Conservation (phyloP, 2,329 filamentous ascomycete species). For the Orbilia blumenaviensis region DNA sequence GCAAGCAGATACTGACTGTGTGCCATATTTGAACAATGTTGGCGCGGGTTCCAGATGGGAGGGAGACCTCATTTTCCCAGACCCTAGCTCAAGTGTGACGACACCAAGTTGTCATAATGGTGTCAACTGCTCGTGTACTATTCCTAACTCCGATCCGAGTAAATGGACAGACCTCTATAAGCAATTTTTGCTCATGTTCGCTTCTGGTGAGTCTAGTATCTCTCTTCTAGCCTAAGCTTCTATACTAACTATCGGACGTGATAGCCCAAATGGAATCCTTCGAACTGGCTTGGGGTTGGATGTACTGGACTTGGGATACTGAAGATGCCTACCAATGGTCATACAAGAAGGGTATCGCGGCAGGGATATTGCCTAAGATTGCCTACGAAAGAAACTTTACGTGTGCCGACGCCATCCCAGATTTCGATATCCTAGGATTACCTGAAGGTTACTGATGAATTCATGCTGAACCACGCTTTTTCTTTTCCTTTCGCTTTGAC, state of each 20-base stretch:
- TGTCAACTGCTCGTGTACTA: constrained; percentile 74
- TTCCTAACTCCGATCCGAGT: constrained; percentile 77
- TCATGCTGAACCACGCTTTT: background rate
- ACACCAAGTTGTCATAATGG: constrained; percentile 77
- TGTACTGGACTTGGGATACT: constrained; percentile 99
- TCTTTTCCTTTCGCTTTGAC: constrained; percentile 9
- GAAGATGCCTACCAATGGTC: constrained; percentile 90
- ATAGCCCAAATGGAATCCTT: constrained; percentile 91
- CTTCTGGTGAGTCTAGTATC: constrained; percentile 66
- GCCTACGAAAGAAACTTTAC: constrained; percentile 76
- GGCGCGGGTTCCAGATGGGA: constrained; percentile 89
- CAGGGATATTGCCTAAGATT: constrained; percentile 80
- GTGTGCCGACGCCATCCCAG: constrained; percentile 65
- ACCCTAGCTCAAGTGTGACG: constrained; percentile 70
- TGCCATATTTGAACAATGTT: constrained; percentile 82
- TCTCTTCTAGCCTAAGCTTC: background rate
- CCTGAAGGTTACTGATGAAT: constrained; percentile 62
- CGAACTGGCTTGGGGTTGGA: constrained; percentile 94
- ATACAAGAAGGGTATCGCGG: constrained; percentile 79
- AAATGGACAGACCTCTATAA: constrained; percentile 80
- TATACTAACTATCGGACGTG: constrained; percentile 11
- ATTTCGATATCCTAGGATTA: constrained; percentile 61
- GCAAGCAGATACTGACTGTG: constrained; percentile 96
- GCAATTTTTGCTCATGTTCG: constrained; percentile 85
- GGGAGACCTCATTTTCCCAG: constrained; percentile 79